Evolutionary conservation across 495 filamentous ascomycete species (phyloP).

Genomic region (Penicillium roqueforti): DNA sequence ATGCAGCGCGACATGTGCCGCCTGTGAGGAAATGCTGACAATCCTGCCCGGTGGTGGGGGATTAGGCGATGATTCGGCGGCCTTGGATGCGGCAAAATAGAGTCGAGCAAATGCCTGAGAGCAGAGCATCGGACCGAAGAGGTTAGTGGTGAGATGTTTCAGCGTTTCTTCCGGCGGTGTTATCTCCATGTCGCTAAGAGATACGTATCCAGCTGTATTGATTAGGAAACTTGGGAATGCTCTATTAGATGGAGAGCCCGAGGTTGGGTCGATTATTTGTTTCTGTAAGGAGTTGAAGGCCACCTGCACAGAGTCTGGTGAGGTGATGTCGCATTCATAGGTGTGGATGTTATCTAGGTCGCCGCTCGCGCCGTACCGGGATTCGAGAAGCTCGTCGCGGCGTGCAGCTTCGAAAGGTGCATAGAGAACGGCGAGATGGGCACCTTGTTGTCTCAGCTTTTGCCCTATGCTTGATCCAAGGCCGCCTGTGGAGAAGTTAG

Average conservation of each 20-base stretch:
- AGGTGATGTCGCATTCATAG: slow-evolving; percentile 43
- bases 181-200: slow-evolving; percentile 37
- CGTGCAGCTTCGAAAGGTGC: slow-evolving; percentile 39
- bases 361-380: slow-evolving; percentile 23
- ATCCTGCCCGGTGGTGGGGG: slow-evolving; percentile 33
- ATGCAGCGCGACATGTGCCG: slow-evolving; percentile 35
- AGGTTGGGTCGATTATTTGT: slow-evolving; percentile 17
- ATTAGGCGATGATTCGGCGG: slow-evolving; percentile 14
- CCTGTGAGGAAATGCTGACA: slow-evolving; percentile 38
- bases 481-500: slow-evolving; percentile 25
- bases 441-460: slow-evolving; percentile 35
- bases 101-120: slow-evolving; percentile 38
- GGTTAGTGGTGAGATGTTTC: slow-evolving; percentile 38
- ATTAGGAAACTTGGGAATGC: slow-evolving; percentile 37
- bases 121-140: slow-evolving; percentile 41
- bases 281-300: slow-evolving; percentile 25
- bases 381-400: slow-evolving; percentile 32
- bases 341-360: slow-evolving; percentile 25
- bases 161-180: slow-evolving; percentile 38
- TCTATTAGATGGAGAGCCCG: slow-evolving; percentile 9
- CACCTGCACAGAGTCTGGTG: slow-evolving; percentile 33
- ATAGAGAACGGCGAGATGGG: slow-evolving; percentile 38
- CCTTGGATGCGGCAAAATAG: slow-evolving; percentile 28
- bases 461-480: slow-evolving; percentile 39
- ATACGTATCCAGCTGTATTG: slow-evolving; percentile 43